These are phyloP conservation scores for Ceratocystis cubensis DNA, from an alignment of 2,329 filamentous ascomycete species.

Conservation along the genomic window DNA sequence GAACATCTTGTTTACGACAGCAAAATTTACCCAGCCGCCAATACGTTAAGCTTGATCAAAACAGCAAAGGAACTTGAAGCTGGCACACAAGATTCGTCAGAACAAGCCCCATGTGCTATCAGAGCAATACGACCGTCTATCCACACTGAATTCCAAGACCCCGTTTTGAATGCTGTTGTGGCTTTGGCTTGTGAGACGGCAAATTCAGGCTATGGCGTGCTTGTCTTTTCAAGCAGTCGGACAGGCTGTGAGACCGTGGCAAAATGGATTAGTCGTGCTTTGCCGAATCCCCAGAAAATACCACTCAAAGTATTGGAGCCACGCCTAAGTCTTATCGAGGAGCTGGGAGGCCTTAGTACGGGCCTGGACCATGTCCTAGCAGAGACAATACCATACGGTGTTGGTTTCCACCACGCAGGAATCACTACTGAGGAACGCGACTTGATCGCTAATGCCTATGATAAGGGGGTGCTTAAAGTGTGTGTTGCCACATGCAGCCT, in stretches of 20 bases:
- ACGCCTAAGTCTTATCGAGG: constrained; percentile 51
- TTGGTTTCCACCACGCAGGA: constrained; percentile 64
- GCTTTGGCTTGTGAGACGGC: constrained; percentile 58
- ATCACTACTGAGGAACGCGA: constrained; percentile 66
- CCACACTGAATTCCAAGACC: constrained; percentile 50
- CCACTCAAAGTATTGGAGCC: constrained; percentile 40
- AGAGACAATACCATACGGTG: constrained; percentile 51
- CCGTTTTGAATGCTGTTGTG: constrained; percentile 57
- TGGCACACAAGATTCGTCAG: constrained; percentile 26
- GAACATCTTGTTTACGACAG: constrained; percentile 64
- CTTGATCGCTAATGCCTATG: constrained; percentile 57
- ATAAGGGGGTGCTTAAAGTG: constrained; percentile 53
- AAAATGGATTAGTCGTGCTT: constrained; percentile 51
- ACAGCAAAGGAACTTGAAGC: constrained; percentile 41
- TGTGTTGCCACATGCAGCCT: constrained; percentile 68
- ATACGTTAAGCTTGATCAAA: constrained; percentile 44
- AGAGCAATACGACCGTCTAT: constrained; percentile 41
- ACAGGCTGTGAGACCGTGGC: constrained; percentile 55
- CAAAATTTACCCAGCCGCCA: constrained; percentile 48
- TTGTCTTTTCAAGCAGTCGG: constrained; percentile 63
- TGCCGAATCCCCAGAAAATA: constrained; percentile 41
- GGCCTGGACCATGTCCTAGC: constrained; percentile 54
- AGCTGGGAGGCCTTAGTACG: constrained; percentile 51
- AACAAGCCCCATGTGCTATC: constrained; percentile 28
- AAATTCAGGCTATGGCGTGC: constrained; percentile 52